phyloP scores from a whole-genome alignment of 148 eudicot genomes.

The Selenicereus undatus region DNA sequence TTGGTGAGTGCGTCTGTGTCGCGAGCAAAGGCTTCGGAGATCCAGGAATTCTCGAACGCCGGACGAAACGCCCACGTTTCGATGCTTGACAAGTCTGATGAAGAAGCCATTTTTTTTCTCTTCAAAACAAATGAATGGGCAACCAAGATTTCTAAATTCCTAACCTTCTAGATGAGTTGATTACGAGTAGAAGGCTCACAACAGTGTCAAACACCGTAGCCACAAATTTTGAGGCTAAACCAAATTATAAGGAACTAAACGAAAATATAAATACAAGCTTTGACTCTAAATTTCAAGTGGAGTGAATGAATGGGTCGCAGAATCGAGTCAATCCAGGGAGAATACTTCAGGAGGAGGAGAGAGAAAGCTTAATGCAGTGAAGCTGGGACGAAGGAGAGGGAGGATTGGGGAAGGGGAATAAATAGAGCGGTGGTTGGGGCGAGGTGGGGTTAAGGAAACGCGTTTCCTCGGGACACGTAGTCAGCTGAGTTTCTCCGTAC shows the following conservation, averaged over 20 bases:
- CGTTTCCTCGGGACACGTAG: constrained; percentile 23
- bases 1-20: constrained; percentile 51
- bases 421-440: constrained; percentile 38
- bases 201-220: no score
- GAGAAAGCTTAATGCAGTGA: neutral
- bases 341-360: neutral
- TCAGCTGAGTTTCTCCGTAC: neutral
- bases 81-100: constrained; percentile 29
- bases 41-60: constrained; percentile 47
- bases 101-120: constrained; percentile 40
- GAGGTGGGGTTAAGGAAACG: constrained; percentile 18
- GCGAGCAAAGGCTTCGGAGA: constrained; percentile 44
- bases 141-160: no score
- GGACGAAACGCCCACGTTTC: constrained; percentile 57
- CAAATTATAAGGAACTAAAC: no score
- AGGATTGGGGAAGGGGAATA: constrained; percentile 21
- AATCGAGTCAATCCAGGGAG: neutral
- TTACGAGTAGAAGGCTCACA: no score
- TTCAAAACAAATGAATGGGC: no score
- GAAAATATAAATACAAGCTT: no score
- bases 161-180: no score
- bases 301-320: neutral
- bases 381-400: neutral
- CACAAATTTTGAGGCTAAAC: no score
- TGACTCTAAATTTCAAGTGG: neutral